A percentile compares a stretch with the other conserved stretches of the same genome.
Conservation (phyloP, 148 eudicot species). For the Talinum fruticosum region DNA sequence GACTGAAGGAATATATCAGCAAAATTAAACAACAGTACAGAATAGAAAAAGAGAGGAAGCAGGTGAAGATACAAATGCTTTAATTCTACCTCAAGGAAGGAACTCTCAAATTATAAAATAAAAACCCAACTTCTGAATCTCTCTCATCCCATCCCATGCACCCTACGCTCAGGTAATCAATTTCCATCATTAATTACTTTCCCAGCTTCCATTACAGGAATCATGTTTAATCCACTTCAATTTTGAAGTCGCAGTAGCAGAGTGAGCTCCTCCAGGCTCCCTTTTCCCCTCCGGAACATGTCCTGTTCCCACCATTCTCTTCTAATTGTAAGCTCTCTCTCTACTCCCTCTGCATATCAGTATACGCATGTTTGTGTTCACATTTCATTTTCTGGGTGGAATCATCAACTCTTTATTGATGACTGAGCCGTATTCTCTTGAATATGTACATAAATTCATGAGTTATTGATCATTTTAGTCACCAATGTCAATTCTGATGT, state of each 20-base stretch:
- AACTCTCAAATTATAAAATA: background rate
- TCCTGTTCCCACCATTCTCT: background rate
- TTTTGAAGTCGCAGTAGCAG: background rate
- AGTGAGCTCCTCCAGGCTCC: background rate
- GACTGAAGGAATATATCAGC: background rate
- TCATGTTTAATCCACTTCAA: no score
- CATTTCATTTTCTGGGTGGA: no score
- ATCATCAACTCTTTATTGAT: no score
- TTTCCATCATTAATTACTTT: no score
- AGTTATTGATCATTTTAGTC: no score
- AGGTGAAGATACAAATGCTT: constrained; percentile 20
- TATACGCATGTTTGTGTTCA: background rate
- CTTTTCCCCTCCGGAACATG: background rate
- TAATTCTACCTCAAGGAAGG: constrained; percentile 31
- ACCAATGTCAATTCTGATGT: no score
- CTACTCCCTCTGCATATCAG: background rate
- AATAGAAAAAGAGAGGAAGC: background rate
- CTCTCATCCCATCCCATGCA: background rate
- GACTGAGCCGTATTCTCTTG: no score
- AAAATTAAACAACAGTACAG: background rate
- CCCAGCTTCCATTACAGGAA: no score
- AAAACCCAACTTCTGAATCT: background rate
- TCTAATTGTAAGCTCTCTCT: background rate
- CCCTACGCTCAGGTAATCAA: background rate
- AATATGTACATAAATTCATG: no score